Base-by-base conservation (phyloP, 305 asterid genomes). In the Fraxinus baroniana region DNA sequence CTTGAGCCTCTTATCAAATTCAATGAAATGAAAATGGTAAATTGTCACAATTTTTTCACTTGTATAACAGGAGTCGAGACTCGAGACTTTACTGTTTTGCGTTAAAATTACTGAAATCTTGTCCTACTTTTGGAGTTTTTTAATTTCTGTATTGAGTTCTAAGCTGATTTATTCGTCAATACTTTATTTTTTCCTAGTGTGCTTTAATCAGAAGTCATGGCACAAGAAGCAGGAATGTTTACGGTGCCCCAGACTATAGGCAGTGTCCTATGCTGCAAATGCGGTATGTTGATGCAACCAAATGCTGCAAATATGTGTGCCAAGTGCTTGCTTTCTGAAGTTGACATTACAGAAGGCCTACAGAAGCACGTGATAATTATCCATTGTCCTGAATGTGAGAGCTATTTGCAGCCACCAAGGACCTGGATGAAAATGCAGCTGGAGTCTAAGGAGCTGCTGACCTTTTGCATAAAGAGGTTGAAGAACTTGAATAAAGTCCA, bases 291-390 rank as follows among this genome's bases (percentile, higher is more conserved):
- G 36, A 90, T 89, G 91, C 91, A 85, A 70, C 93, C 93, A 82
- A 90, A 91, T 82, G 92, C 89, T 57, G 90, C 91, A 37, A 88
- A 88, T 66, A 91, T 91, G 92, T 91, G 95, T 73, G 88, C 89
- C 57, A 86, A 78, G 49, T 90, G 95, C 81, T 85, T 89, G 64
- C 87, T 88, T 20, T 88, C 92, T 4, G 91, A 90, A 81, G 79
- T 89, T 22, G 93, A 91, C 87, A 88, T 91, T 68, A 91, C 93
- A 0, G 92, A 91, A 83, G 90, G 90, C 37, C 87, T 91, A 33
- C 92, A 90, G 80, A 90, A 90, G 81, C 88, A 88, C 46, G 89
- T 86, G 55, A 83, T 81, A 12, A 88, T 90, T 80, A 52, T 39
- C 77, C 84, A 86, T 46, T 90, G 94, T 86, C 92, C 92, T n/a